Conservation (phyloP, 2,329 filamentous ascomycete species). For the Leptographium flavum region DNA sequence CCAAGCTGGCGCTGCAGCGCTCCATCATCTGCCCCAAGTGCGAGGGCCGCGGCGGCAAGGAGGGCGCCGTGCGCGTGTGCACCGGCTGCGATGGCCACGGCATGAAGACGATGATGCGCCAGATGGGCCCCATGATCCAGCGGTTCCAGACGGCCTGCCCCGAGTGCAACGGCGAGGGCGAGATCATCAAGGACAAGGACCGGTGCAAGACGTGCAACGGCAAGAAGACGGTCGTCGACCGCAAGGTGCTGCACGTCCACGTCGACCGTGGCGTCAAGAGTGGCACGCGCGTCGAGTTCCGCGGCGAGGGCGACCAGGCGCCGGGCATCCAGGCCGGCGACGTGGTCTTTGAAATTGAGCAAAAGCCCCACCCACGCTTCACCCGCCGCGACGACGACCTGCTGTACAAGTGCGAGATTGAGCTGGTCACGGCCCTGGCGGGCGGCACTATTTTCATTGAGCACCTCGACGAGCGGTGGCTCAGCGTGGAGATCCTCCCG, state of each 20-base stretch:
- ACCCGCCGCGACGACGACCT: constrained; percentile 93
- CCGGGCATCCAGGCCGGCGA: constrained; percentile 89
- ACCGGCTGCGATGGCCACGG: constrained; percentile 80
- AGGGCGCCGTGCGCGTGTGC: constrained; percentile 92
- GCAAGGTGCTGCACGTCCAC: constrained; percentile 96
- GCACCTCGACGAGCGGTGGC: constrained; percentile 94
- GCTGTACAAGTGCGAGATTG: constrained; percentile 89
- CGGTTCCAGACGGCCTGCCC: constrained; percentile 98
- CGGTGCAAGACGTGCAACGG: constrained; percentile 91
- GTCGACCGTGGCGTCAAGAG: constrained; percentile 88
- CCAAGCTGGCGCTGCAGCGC: constrained; percentile 92
- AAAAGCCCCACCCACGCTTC: constrained; percentile 95
- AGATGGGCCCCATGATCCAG: constrained; percentile 99
- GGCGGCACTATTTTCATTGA: constrained; percentile 86
- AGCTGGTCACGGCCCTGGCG: constrained; percentile 85
- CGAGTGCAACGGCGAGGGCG: constrained; percentile 94
- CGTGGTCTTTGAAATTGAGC: constrained; percentile 96
- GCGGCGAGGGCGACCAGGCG: constrained; percentile 89
- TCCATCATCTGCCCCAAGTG: constrained; percentile 95
- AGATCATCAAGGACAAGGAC: constrained; percentile 93
- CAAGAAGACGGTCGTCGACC: constrained; percentile 96
- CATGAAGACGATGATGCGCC: constrained; percentile 99
- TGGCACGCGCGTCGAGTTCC: constrained; percentile 94
- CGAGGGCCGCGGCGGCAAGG: constrained; percentile 88
- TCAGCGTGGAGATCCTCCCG: constrained; percentile 81